A percentile compares a stretch with the other conserved stretches of the same genome.
phyloP scores from a whole-genome alignment of 2,329 filamentous ascomycete genomes.

The Mycosphaerelloides madeirae region DNA sequence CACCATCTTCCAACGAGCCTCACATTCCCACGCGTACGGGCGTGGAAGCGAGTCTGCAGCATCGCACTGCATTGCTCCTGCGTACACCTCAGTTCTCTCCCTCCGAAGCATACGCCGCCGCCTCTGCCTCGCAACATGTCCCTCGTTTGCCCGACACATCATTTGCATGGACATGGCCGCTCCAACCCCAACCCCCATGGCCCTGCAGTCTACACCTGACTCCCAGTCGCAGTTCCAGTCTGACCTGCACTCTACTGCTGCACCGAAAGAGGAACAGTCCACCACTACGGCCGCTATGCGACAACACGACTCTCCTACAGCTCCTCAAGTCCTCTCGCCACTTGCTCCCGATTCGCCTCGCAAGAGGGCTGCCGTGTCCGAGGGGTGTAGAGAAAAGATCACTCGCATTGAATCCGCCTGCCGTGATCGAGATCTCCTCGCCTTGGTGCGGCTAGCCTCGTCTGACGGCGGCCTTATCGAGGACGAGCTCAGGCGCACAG shows the following conservation, averaged over 20 bases:
- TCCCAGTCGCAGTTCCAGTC: too few species aligned
- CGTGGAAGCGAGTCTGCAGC: conserved; percentile 9
- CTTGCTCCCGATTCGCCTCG: too few species aligned
- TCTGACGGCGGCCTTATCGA: conserved; percentile 43
- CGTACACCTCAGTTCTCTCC: neutral
- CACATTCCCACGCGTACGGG: conserved; percentile 1
- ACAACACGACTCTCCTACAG: too few species aligned
- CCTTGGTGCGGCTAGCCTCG: conserved; percentile 41
- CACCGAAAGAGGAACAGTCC: too few species aligned
- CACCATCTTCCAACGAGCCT: too few species aligned
- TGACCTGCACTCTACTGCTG: too few species aligned
- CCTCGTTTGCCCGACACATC: neutral
- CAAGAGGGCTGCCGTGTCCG: conserved; percentile 4
- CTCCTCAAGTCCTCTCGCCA: too few species aligned
- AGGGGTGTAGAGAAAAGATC: conserved; percentile 10
- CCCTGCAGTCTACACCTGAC: neutral
- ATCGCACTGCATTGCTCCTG: neutral
- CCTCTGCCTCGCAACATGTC: neutral
- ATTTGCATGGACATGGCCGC: too few species aligned
- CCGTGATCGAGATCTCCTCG: conserved; percentile 35
- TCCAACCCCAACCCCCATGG: neutral
- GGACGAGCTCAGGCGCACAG: conserved; percentile 59
- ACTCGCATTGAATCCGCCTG: conserved; percentile 40
- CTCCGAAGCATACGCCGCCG: conserved; percentile 1
- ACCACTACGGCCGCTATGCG: too few species aligned